Conservation (phyloP, 352 stramenopile species). For the Phytophthora podocarpi region DNA sequence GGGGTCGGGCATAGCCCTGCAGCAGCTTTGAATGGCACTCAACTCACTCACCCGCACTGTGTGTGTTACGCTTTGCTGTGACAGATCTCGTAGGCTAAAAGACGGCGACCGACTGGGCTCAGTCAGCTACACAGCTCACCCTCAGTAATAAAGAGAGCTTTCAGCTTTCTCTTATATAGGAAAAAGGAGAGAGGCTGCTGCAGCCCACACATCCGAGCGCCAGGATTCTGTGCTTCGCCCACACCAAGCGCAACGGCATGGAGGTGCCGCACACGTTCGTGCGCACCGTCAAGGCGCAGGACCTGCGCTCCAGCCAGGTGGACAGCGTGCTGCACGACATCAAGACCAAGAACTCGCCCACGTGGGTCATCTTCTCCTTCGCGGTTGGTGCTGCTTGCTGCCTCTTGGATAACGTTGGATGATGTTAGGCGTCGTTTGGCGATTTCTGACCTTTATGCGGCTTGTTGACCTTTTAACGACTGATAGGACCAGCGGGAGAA, state of each 20-base stretch:
- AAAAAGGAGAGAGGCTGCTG: constrained; percentile 12
- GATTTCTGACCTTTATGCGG: not conserved
- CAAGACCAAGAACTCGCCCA: constrained; percentile 63
- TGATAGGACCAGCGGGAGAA: constrained; percentile 78
- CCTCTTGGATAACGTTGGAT: not conserved
- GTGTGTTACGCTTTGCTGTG: constrained; percentile 25
- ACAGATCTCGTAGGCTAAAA: constrained; percentile 33
- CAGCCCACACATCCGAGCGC: constrained; percentile 15
- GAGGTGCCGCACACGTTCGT: constrained; percentile 83
- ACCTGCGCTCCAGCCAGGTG: constrained; percentile 79
- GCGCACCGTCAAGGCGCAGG: constrained; percentile 80
- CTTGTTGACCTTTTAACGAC: not conserved
- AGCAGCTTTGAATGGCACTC: not conserved
- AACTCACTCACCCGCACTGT: constrained; percentile 13
- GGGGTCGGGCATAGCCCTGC: not conserved
- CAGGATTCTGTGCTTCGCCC: constrained; percentile 49
- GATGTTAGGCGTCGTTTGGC: not conserved
- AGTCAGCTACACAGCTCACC: too few relatives aligned
- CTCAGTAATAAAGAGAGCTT: constrained; percentile 3
- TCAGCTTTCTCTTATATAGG: not conserved
- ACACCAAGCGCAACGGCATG: constrained; percentile 50
- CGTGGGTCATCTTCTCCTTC: constrained; percentile 80
- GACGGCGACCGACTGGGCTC: not conserved
- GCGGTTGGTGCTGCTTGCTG: constrained; percentile 46
- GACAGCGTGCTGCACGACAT: constrained; percentile 75